Base-by-base conservation (phyloP, 1,284 basidiomycete genomes). In the Heterobasidion annosum region DNA sequence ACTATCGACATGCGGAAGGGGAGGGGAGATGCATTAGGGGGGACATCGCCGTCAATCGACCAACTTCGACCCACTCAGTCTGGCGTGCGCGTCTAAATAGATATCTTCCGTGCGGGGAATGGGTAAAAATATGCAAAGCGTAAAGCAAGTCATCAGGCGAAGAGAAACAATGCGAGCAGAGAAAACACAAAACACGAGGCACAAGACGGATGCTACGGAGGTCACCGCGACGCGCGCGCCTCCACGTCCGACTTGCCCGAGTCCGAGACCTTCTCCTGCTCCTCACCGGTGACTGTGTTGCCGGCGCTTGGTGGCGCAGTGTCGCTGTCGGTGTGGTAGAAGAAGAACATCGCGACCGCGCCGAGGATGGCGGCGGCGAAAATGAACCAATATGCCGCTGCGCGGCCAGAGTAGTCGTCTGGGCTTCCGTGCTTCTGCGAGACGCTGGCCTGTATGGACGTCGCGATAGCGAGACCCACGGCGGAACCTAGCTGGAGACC, bases 401-500 rank as follows among this genome's bases (percentile, higher is more conserved):
- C 68, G 48, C 74, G 72, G 1, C 78, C 77, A 12, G 65, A 47
- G 58, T 74, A 78, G 10, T 58, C 59, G 4, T 56, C 52, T 3
- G 62, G 54, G 1, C 69, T 70, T 9, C 68, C 69, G 54, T 65
- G 57, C 16, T 37, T 61, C 34, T 47, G 55, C 57, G 74, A 69
- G 13, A 81, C 67, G 44, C 73, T 74, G 1, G 73, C 70, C 65
- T 77, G 65, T 58, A 82, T 79, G 6, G 77, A 75, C 51, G 65
- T 67, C 34, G 74, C 68, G 5, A 72, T 72, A 6, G 80, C 73
- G 47, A 75, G 65, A 13, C 75, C 76, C 19, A 76, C 65, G 1
- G 79, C 80, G 3, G 71, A 71, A 19, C 80, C 79, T 51, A 78
- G 67, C 63, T 82, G 77, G 0, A 81, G 70, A 9, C 76, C 76